A percentile compares a stretch with the other conserved stretches of the same genome.
Evolutionary conservation across 768 basidiomycete species (phyloP).

Genomic region (Amanita jacksonii): DNA sequence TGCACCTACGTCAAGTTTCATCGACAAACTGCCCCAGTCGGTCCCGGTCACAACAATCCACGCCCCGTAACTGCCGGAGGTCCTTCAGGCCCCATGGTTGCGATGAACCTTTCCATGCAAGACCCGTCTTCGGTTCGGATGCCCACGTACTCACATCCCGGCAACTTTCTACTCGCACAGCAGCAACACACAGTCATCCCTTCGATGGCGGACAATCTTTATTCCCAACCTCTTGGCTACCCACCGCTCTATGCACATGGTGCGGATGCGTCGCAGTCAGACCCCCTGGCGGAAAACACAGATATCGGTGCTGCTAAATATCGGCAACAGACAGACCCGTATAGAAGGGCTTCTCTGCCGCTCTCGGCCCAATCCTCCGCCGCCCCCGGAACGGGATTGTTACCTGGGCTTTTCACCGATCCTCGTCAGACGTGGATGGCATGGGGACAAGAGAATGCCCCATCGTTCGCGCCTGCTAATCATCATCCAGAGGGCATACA

Average conservation of each 20-base stretch:
- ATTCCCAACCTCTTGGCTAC: slow-evolving; percentile 6
- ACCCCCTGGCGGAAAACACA: slow-evolving; percentile 10
- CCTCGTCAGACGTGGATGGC: slow-evolving; percentile 12
- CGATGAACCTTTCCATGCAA: slow-evolving; percentile 3
- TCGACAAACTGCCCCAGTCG: slow-evolving; percentile 69
- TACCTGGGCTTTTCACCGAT: slow-evolving; percentile 12
- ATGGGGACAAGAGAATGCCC: slow-evolving; percentile 12
- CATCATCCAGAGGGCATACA: slow-evolving; percentile 8
- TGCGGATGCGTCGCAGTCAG: slow-evolving; percentile 7
- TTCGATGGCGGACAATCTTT: slow-evolving; percentile 17
- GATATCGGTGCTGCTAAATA: slow-evolving; percentile 40
- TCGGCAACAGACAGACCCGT: slow-evolving; percentile 34
- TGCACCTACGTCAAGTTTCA: slow-evolving; percentile 82
- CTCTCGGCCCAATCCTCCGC: neutral
- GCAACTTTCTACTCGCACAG: slow-evolving; percentile 34
- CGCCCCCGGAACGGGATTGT: slow-evolving; percentile 9
- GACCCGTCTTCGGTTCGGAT: slow-evolving; percentile 16
- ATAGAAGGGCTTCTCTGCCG: slow-evolving; percentile 7
- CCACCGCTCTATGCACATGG: slow-evolving; percentile 14
- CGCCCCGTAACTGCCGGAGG: slow-evolving; percentile 19
- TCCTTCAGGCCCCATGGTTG: slow-evolving; percentile 12
- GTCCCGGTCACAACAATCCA: slow-evolving; percentile 53
- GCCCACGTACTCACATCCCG: slow-evolving; percentile 22
- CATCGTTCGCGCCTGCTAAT: slow-evolving; percentile 5
- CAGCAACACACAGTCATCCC: slow-evolving; percentile 21